Percentiles rank a stretch among this genome's conserved stretches.
These are phyloP conservation scores for Hortaea werneckii DNA, from an alignment of 2,329 filamentous ascomycete species.

Conservation along the genomic window DNA sequence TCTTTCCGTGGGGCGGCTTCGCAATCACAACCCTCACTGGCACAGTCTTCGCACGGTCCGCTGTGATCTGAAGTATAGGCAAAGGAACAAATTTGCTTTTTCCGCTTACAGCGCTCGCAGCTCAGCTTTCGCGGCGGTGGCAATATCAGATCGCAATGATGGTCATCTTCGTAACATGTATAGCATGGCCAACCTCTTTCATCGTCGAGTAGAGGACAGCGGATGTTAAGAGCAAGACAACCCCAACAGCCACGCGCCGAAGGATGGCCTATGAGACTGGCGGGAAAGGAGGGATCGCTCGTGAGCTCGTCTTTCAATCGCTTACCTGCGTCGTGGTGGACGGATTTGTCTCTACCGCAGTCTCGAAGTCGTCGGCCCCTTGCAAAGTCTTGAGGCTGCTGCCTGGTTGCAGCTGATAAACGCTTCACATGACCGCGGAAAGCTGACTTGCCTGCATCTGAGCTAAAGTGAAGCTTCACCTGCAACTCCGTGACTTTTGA, in stretches of 20 bases:
- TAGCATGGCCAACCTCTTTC: constrained; percentile 28
- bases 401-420: not conserved
- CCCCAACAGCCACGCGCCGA: constrained; percentile 21
- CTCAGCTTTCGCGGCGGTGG: constrained; percentile 23
- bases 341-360: not conserved
- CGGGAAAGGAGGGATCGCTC: not conserved
- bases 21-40: constrained; percentile 19
- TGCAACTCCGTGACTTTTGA: not conserved
- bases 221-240: constrained; percentile 19
- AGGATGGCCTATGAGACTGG: constrained; percentile 16
- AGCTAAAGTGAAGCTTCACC: not conserved
- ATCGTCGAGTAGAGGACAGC: constrained; percentile 27
- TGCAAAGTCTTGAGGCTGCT: constrained; percentile 2
- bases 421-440: not conserved
- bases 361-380: constrained; percentile 7
- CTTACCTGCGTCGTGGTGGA: not conserved
- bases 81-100: constrained; percentile 26
- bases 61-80: constrained; percentile 15
- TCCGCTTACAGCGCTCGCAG: constrained; percentile 26
- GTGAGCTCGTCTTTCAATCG: not conserved
- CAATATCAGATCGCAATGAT: constrained; percentile 28
- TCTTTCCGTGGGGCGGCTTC: constrained; percentile 28
- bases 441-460: constrained; percentile 2
- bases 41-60: constrained; percentile 26
- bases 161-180: constrained; percentile 21